Evolutionary conservation across 2,329 filamentous ascomycete species (phyloP), one percentile per base, ranked within the genome.

Genomic region (Talaromyces sp.): DNA sequence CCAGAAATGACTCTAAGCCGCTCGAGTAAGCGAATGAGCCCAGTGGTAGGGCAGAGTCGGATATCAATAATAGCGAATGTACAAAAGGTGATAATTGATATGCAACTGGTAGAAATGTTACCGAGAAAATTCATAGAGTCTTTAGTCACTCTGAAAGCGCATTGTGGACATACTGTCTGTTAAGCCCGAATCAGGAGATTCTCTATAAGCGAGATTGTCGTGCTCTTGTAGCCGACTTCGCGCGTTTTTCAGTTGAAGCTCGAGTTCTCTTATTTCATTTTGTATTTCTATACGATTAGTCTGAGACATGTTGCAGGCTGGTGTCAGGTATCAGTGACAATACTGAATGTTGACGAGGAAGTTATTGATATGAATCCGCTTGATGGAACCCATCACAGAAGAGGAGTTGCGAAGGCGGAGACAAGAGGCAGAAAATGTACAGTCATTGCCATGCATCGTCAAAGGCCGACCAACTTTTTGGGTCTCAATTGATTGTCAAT

Each of bases 1-100:
- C 86, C 61, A 89, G 82, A 71, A 86, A 89, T 22, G 86, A 89
- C 73, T 89, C 87, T 19, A 89, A 78, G 4, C 87, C 87, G 71
- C 82, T 86, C 73, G 84, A 87, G 78, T 88, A 89, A 68, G 87
- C 87, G 73, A 89, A 89, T 1, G 87, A 88, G 54, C 87, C 87
- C 1, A 89, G 77, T 0, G 87, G 87, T 1, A 89, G 81, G 19
- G 86, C 86, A 22, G 86, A 88, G 75, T 89, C 87, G 61, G 87
- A 84, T 33, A 89, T 82, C 16, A 89, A 80, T 52, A 89, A 82
- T 11, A 89, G 81, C 31, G 84, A 79, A 71, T 88, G 86, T 4
- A 82, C 78, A 6, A 72, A 71, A 22, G 64, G 43, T 11, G 60
- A 33, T 37, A 62, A 3, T 47, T 66, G 43, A 59, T 47, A 31